These are phyloP conservation scores for Beauveria sp. DNA, from an alignment of 2,329 filamentous ascomycete genomes.

Conservation along the genomic window DNA sequence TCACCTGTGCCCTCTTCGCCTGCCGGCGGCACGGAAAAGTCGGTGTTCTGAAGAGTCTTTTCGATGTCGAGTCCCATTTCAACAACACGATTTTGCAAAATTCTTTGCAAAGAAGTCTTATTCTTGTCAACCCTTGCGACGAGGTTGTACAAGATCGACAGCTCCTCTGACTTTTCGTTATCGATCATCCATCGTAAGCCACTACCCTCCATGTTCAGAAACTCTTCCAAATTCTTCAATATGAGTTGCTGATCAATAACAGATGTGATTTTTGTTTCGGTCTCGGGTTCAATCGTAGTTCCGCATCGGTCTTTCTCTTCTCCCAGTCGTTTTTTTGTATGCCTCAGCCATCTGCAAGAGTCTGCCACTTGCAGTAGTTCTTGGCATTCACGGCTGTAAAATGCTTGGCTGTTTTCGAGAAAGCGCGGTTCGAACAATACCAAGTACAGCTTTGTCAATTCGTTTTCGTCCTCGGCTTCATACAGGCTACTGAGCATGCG, in stretches of 20 bases:
- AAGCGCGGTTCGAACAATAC: constrained; percentile 77
- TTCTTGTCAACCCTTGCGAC: constrained; percentile 69
- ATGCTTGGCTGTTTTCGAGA: constrained; percentile 59
- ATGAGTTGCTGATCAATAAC: constrained; percentile 82
- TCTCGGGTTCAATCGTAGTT: constrained; percentile 69
- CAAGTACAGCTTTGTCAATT: constrained; percentile 74
- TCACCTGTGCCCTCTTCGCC: constrained; percentile 34
- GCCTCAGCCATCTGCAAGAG: constrained; percentile 72
- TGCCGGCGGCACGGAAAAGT: constrained; percentile 39
- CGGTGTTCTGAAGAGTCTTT: constrained; percentile 48
- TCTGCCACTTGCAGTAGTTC: constrained; percentile 69
- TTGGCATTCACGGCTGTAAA: constrained; percentile 71
- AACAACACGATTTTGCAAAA: constrained; percentile 66
- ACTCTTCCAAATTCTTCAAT: constrained; percentile 65
- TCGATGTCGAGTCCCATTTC: constrained; percentile 82
- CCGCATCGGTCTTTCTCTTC: constrained; percentile 80
- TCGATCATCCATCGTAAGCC: constrained; percentile 87
- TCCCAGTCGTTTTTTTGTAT: constrained; percentile 63
- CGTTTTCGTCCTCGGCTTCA: constrained; percentile 69
- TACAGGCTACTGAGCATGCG: constrained; percentile 88
- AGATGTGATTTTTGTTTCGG: constrained; percentile 61
- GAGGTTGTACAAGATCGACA: constrained; percentile 74
- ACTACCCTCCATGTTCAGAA: constrained; percentile 76
- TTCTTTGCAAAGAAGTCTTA: constrained; percentile 61
- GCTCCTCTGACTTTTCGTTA: constrained; percentile 71